Evolutionary conservation across 2,329 filamentous ascomycete genomes (phyloP), one percentile per base, ranked within the genome.

Genomic region (Penicillium italicum): DNA sequence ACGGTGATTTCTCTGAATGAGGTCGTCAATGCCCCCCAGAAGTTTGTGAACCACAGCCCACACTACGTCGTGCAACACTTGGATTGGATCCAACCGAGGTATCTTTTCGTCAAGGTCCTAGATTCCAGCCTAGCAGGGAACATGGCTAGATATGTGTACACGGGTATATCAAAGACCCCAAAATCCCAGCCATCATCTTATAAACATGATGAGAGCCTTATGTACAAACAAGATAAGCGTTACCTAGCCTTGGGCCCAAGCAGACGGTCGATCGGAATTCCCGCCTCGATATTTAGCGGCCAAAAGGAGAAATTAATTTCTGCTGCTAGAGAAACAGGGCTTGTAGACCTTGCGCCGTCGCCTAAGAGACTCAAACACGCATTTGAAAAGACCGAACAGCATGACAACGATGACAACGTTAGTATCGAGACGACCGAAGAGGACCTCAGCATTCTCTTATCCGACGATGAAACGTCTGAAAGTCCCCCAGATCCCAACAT

Each of bases 11-110:
- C 89, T 31, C 75, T 97, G 43, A 94, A 92, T 65, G 92, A 97
- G 69, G 85, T 97, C 42, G 85, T 96, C 66, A 96, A 96, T 67
- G 79, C 80, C 0, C 85, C 90, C 0, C 48, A 70, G 0, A 66
- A 86, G 42, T 96, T 89, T 65, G 71, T 80, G 5, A 80, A 76
- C 58, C 64, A 9, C 0, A 60, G 0, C 0, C 87, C 87, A 0
- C 84, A 86, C 73, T 85, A 89, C 44, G 92, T 96, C 9, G 85
- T 96, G 1, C 70, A 82, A 26, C 79, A 91, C 42, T 75, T 88
- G 10, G 87, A 95, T 66, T 97, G 92, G 92, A 91, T 96, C 56
- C 91, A 95, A 67, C 91, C 90, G 26, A 83, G 91, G 41, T 96
- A 95, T 71, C 79, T 97, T 1, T 89, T 96, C 62, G 84, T 89